Conservation (phyloP, 148 eudicot species). For the Arbutus unedo region DNA sequence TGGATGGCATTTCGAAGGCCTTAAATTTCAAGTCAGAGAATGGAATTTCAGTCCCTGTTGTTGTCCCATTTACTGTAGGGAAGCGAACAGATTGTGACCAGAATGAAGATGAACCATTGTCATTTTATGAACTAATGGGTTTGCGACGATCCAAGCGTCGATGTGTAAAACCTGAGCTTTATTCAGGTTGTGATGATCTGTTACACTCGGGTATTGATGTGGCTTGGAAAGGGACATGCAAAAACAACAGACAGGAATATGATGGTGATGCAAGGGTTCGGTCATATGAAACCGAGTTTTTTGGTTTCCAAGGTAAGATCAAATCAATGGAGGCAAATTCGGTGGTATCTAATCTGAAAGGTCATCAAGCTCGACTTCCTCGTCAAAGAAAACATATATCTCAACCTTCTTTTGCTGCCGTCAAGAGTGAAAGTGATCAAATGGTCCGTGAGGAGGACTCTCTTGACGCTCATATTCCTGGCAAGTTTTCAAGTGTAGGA, state of each 20-base stretch:
- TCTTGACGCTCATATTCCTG: neutral
- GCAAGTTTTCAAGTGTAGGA: neutral
- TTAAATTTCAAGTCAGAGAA: conserved; percentile 63
- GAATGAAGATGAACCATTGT: conserved; percentile 22
- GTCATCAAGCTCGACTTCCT: conserved; percentile 18
- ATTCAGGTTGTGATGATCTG: conserved; percentile 64
- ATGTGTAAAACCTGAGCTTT: conserved; percentile 69
- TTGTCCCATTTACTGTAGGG: conserved; percentile 43
- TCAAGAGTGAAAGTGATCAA: neutral
- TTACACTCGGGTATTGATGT: conserved; percentile 50
- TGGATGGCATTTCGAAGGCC: conserved; percentile 33
- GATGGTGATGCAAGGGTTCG: conserved; percentile 34
- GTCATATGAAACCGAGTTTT: conserved; percentile 24
- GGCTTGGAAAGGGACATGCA: conserved; percentile 48
- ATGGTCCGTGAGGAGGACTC: neutral
- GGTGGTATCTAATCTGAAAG: conserved; percentile 14
- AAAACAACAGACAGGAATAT: conserved; percentile 36
- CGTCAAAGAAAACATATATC: neutral
- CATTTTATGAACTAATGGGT: conserved; percentile 33
- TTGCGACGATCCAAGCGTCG: conserved; percentile 85
- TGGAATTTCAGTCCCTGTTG: conserved; percentile 38
- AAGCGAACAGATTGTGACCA: conserved; percentile 17
- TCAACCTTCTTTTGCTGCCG: neutral
- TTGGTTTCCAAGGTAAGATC: conserved; percentile 17
- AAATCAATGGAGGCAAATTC: conserved; percentile 26